These are phyloP conservation scores for Pseudogymnoascus sp. DNA, from an alignment of 2,329 filamentous ascomycete genomes.

Conservation along the genomic window DNA sequence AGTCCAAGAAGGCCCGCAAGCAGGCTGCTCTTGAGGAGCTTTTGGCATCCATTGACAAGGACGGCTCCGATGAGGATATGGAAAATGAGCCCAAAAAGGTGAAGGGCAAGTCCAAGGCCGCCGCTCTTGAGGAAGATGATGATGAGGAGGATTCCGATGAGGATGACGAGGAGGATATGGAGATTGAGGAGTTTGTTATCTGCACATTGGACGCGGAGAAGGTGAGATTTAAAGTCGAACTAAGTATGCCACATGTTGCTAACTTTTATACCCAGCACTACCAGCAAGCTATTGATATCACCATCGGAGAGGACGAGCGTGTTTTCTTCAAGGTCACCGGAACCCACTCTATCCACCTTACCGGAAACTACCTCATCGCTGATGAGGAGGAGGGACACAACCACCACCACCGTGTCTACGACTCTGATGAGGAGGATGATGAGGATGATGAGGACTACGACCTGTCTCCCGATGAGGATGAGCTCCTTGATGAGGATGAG, in stretches of 20 bases:
- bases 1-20: conserved; percentile 79
- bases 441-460: conserved; percentile 70
- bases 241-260: neutral
- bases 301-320: conserved; percentile 77
- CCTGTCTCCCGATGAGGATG: conserved; percentile 69
- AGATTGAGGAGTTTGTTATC: conserved; percentile 83
- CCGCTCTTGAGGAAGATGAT: conserved; percentile 38
- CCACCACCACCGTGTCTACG: conserved; percentile 51
- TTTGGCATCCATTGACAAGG: conserved; percentile 54
- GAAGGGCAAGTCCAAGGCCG: conserved; percentile 49
- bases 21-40: conserved; percentile 72
- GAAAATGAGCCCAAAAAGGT: conserved; percentile 55
- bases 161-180: conserved; percentile 53
- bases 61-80: conserved; percentile 62
- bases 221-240: conserved; percentile 45
- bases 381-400: conserved; percentile 45
- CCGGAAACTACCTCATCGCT: conserved; percentile 87
- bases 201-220: conserved; percentile 92
- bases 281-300: conserved; percentile 93
- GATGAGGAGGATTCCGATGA: conserved; percentile 47
- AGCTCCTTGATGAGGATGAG: conserved; percentile 53
- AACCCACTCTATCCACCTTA: conserved; percentile 84
- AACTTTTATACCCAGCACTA: conserved; percentile 56
- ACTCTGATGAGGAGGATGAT: conserved; percentile 52
- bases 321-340: conserved; percentile 89